phyloP scores from a whole-genome alignment of 108 stramenopile species.

The Pseudonitzschia multistriata region DNA sequence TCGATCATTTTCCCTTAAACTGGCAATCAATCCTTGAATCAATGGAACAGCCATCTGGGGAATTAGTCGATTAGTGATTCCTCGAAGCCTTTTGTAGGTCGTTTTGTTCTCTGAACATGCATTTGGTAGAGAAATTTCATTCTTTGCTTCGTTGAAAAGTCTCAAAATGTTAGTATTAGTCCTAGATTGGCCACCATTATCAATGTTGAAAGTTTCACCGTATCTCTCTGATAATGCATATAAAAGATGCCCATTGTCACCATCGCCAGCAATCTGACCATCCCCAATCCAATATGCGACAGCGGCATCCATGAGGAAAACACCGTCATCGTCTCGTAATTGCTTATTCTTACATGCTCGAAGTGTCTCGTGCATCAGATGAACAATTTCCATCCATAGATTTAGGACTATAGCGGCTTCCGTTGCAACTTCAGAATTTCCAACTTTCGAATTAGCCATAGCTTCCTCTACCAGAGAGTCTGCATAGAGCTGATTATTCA shows the following conservation, averaged over 20 bases:
- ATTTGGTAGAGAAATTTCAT: constrained; percentile 64
- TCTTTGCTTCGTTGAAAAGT: constrained; percentile 75
- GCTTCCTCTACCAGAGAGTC: constrained; percentile 59
- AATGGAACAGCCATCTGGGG: constrained; percentile 70
- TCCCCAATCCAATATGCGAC: constrained; percentile 88
- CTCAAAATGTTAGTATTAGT: constrained; percentile 69
- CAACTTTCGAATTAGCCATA: constrained; percentile 31
- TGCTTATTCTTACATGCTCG: constrained; percentile 37
- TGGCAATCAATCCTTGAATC: constrained; percentile 61
- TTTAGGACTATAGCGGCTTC: constrained; percentile 68
- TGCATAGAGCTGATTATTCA: constrained; percentile 61
- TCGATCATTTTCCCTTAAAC: constrained; percentile 48
- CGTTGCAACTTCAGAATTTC: constrained; percentile 40
- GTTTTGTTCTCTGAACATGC: constrained; percentile 56
- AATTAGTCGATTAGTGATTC: constrained; percentile 59
- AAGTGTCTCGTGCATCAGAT: constrained; percentile 54
- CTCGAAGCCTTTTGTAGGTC: constrained; percentile 47
- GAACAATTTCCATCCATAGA: constrained; percentile 79
- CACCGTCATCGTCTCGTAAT: constrained; percentile 49
- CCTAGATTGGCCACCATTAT: constrained; percentile 53
- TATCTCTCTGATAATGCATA: constrained; percentile 73
- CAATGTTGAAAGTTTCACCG: constrained; percentile 53
- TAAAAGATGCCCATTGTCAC: constrained; percentile 65
- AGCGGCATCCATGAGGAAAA: constrained; percentile 70
- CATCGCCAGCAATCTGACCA: constrained; percentile 63